Base-by-base conservation (phyloP, 768 basidiomycete genomes). In the Tylopilus felleus region DNA sequence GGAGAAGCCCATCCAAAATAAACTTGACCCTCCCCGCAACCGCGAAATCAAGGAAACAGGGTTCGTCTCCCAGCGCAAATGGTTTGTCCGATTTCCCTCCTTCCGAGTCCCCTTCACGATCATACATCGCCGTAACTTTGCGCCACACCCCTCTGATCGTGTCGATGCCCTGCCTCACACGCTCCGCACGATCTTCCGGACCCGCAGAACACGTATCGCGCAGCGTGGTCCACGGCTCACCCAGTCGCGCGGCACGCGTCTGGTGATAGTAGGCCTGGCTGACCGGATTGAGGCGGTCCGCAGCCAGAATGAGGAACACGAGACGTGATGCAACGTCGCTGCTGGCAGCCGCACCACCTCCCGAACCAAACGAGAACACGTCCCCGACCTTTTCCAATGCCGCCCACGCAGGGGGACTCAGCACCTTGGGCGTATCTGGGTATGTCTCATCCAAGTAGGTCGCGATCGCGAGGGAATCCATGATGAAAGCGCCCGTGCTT, bases 401-500 rank as follows among this genome's bases (percentile, higher is more conserved):
- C 0, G 66, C 74, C 10, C 57, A 57, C 2, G 65, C 70, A 0
- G 66, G 70, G 5, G 49, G 38, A 1, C 74, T 76, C 56, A 80
- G 62, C 19, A 81, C 59, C 8, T 45, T 58, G 2, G 75, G 75
- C 0, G 75, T 71, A 45, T 71, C 64, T 0, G 81, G 78, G 58
- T 81, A 83, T 1, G 72, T 69, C 2, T 68, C 25, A 19, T 44
- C 42, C 25, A 51, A 8, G 62, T 84, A 81, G 16, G 70, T 57
- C 1, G 77, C 80, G 52, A 84, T 83, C 29, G 56, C 60, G 36
- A 66, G 57, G 0, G 81, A 81, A 29, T 82, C 77, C 10, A 73
- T 57, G 28, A 82, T 33, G 7, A 66, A 51, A 2, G 61, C 55
- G 7, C 69, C 70, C 6, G 77, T 80, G 31, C 63, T 63, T 0